Percentiles rank a stretch among this genome's conserved stretches.
Evolutionary conservation across 148 eudicot species (phyloP).

Genomic region (Persicaria tinctoria): DNA sequence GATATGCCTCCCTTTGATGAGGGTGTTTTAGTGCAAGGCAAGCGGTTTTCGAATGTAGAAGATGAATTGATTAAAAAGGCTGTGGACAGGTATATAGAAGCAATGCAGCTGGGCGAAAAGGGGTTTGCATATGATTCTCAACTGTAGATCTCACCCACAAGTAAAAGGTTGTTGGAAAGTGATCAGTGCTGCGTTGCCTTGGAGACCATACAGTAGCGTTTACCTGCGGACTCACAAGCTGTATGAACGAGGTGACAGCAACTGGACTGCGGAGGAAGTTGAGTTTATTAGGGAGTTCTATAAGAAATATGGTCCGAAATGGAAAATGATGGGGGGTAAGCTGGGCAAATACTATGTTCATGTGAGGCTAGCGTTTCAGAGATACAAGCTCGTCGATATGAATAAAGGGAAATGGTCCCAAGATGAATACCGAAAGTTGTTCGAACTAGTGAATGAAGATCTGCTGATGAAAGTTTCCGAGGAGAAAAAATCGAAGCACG

Average conservation of each 20-base stretch:
- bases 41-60: constrained; percentile 36
- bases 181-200: constrained; percentile 25
- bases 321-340: constrained; percentile 25
- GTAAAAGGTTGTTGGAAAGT: constrained; percentile 29
- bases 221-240: constrained; percentile 28
- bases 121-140: constrained; percentile 32
- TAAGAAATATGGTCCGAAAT: constrained; percentile 25
- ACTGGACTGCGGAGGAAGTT: constrained; percentile 29
- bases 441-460: constrained; percentile 32
- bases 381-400: constrained; percentile 14
- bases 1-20: constrained; percentile 2
- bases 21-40: constrained; percentile 27
- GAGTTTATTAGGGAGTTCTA: constrained; percentile 18
- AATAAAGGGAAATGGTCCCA: constrained; percentile 35
- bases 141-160: constrained; percentile 16
- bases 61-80: constrained; percentile 29
- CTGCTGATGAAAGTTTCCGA: constrained; percentile 20
- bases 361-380: constrained; percentile 29
- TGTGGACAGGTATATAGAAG: constrained; percentile 28
- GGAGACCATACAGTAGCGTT: constrained; percentile 18
- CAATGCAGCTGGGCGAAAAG: constrained; percentile 24
- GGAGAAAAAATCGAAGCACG: constrained; percentile 28
- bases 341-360: constrained; percentile 30
- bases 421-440: constrained; percentile 32
- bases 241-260: constrained; percentile 27